These are phyloP conservation scores for Magnolia officinalis DNA, from an alignment of 164 flowering plant genomes.

Conservation along the genomic window DNA sequence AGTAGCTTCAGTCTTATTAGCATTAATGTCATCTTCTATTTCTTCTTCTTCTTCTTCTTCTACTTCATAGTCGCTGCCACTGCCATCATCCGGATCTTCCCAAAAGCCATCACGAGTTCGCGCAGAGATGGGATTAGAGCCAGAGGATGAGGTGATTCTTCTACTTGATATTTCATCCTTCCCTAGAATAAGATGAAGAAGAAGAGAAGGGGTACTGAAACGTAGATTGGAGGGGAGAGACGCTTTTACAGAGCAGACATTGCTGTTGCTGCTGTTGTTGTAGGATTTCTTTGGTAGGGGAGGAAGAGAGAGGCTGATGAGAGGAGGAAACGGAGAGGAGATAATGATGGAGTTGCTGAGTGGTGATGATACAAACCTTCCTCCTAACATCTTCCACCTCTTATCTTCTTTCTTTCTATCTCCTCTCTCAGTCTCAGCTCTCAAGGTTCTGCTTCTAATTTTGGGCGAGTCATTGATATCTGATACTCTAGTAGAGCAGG, in stretches of 20 bases:
- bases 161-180: background rate
- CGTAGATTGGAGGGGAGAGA: background rate
- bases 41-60: background rate
- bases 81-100: constrained; percentile 8
- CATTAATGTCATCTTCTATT: background rate
- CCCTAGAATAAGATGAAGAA: background rate
- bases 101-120: background rate
- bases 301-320: background rate
- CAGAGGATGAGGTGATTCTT: background rate
- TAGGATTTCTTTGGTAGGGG: background rate
- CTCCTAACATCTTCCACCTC: no score
- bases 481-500: no score
- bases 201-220: background rate
- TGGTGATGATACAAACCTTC: no score
- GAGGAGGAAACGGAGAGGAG: no score
- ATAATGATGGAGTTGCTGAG: no score
- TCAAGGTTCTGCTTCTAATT: no score
- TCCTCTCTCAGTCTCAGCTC: no score
- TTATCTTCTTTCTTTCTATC: no score
- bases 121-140: background rate
- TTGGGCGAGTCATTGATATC: no score
- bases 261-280: background rate
- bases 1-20: background rate
- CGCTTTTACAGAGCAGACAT: background rate
- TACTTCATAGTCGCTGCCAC: background rate